Evolutionary conservation across 2,329 filamentous ascomycete genomes (phyloP).

Genomic region (Phaeosphaeria sp.): DNA sequence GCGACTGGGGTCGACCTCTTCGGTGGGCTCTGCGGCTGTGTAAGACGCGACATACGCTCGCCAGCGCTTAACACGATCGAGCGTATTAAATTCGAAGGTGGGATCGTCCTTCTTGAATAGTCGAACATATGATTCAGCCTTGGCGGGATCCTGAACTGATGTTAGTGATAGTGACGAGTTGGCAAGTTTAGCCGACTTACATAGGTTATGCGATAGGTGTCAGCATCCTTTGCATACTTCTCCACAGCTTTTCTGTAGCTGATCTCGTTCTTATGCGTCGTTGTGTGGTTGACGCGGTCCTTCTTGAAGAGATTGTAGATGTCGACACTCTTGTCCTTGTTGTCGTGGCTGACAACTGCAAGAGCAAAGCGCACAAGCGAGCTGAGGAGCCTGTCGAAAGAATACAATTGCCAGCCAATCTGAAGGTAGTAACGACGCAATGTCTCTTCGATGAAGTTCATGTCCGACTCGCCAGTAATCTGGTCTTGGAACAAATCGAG

Average conservation of each 20-base stretch:
- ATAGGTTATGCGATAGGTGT: slow-evolving; percentile 88
- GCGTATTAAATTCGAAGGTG: slow-evolving; percentile 76
- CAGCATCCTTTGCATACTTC: slow-evolving; percentile 89
- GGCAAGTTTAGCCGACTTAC: slow-evolving; percentile 65
- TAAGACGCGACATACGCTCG: slow-evolving; percentile 95
- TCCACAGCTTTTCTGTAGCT: slow-evolving; percentile 91
- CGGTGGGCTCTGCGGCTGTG: slow-evolving; percentile 84
- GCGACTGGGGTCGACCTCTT: slow-evolving; percentile 45
- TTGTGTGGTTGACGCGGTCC: slow-evolving; percentile 81
- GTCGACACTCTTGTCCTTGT: slow-evolving; percentile 92
- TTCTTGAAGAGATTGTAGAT: slow-evolving; percentile 86
- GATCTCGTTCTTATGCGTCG: slow-evolving; percentile 88
- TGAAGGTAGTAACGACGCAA: slow-evolving; percentile 90
- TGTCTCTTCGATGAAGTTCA: slow-evolving; percentile 84
- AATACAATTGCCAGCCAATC: slow-evolving; percentile 92
- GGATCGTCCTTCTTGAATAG: slow-evolving; percentile 88
- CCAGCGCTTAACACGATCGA: slow-evolving; percentile 72
- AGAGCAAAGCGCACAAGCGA: slow-evolving; percentile 81
- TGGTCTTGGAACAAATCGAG: slow-evolving; percentile 86
- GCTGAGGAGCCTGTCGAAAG: slow-evolving; percentile 85
- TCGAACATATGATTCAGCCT: slow-evolving; percentile 76
- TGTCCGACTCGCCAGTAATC: slow-evolving; percentile 81
- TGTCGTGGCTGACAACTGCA: slow-evolving; percentile 82
- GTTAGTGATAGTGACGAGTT: slow-evolving; percentile 31
- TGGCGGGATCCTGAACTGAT: slow-evolving; percentile 58